Evolutionary conservation across 1,284 basidiomycete genomes (phyloP).

Genomic region (Hymenochaete sp.): DNA sequence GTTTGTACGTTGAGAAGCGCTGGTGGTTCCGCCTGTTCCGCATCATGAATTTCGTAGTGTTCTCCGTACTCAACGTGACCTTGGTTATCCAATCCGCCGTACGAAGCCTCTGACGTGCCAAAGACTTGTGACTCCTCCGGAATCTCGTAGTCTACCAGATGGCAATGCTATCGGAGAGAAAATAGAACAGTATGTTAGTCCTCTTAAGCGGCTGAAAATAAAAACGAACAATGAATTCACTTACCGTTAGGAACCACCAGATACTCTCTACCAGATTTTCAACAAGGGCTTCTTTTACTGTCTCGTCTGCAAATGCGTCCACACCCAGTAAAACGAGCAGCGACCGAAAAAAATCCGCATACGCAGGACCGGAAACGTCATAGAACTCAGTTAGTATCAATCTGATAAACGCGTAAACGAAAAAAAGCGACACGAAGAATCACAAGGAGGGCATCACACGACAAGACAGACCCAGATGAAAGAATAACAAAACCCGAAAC

Average conservation of each 20-base stretch:
- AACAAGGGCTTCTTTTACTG: conserved; percentile 87
- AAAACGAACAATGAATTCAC: conserved; percentile 22
- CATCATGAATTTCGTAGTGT: too few relatives aligned
- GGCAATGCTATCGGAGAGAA: conserved; percentile 16
- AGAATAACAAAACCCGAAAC: too few relatives aligned
- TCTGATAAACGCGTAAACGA: conserved; percentile 1
- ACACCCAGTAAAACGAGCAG: too few relatives aligned
- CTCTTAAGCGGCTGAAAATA: conserved; percentile 3
- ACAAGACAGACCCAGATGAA: too few relatives aligned
- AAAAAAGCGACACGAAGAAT: not conserved
- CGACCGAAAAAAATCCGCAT: too few relatives aligned
- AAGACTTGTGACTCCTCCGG: too few relatives aligned
- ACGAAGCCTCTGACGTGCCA: too few relatives aligned
- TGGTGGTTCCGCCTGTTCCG: conserved; percentile 21
- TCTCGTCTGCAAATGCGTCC: conserved; percentile 54
- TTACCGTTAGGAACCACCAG: conserved; percentile 90
- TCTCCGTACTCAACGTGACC: too few relatives aligned
- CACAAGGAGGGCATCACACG: conserved; percentile 2
- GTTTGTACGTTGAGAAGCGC: conserved; percentile 69
- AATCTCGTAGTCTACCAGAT: conserved; percentile 18
- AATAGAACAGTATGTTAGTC: conserved; percentile 11
- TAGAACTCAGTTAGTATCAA: not conserved
- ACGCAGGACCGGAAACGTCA: too few relatives aligned
- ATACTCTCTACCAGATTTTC: conserved; percentile 75
- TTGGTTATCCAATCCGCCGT: too few relatives aligned